Base-by-base conservation (phyloP, 2,329 filamentous ascomycete species). In the Alternaria burnsii region DNA sequence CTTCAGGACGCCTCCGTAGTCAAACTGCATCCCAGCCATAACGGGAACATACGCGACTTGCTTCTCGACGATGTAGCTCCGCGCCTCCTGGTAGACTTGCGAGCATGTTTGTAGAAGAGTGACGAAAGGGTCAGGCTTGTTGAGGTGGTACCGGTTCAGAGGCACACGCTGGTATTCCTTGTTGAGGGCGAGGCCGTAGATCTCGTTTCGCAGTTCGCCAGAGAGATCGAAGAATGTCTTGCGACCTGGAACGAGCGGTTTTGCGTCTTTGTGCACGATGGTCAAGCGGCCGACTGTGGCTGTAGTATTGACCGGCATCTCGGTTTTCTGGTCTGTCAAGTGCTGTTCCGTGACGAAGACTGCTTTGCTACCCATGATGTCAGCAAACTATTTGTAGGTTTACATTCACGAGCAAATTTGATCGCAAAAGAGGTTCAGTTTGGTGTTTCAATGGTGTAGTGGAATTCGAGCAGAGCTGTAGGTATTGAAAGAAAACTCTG, bases 181-280 rank as follows among this genome's bases (percentile, higher is more conserved):
- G 7, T 30, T 34, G 30, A 60, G 36, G 4, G 52, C 41, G 18
- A 56, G 34, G n/a, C 22, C 22, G 40, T 52, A 57, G 30, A 57
- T 42, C 22, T 18, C 11, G n/a, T 60, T 60, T 30, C 47, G 40
- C n/a, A 57, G 18, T 26, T 61, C 58, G 34, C 32, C 58, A 20
- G 58, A 48, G 11, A 61, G 46, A n/a, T 18, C 14, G 7, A 61
- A 34, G 42, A 61, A 20, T 20, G 58, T 61, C 22, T 20, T 26
- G 12, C 53, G 38, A 9, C 36, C 34, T 22, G 40, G 24, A 0
- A 41, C 30, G 11, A 50, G 34, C 26, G 47, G 42, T 5, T 48
- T 34, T 30, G 41, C 32, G 9, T 47, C 18, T 36, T 48, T 47
- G 20, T 5, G 10, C 5, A 22, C 12, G 36, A 57, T 60, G 10